Base-by-base conservation (phyloP, 345 rosid species). In the Euphorbia peplus region DNA sequence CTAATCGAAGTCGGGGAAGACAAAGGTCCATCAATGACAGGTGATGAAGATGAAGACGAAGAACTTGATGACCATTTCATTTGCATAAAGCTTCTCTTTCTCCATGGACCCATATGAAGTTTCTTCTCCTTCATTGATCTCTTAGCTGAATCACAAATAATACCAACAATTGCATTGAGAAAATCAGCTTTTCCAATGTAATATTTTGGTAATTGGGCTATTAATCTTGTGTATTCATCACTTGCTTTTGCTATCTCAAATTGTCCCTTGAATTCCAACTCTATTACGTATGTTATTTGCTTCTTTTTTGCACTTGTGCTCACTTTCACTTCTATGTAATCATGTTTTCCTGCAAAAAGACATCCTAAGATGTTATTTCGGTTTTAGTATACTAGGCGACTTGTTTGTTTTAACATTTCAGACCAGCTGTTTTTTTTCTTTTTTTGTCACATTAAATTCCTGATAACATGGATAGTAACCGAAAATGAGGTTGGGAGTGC, bases 81-180 rank as follows among this genome's bases (percentile, higher is more conserved):
- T 61, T 84, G 82, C 82, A 81, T 79, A 79, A 83, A 81, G 66
- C 84, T 70, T 44, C 73, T 72, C 75, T 76, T 83, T 32, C 87
- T 64, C 87, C 87, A 84, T 0, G 85, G 87, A 2, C 82, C 85
- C 78, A 79, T 77, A 8, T 79, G 76, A 63, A 81, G 71, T 30
- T 79, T 81, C 72, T 73, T 70, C 76, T 84, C 85, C 63, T 81
- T 72, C 87, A 84, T 79, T 1, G 85, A 84, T 42, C 39, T 76
- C 76, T 77, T 79, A 3, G 82, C 82, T 0, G 85, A 79, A 2
- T 79, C 78, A 44, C 87, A 84, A 0, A 84, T 55, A 12, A 81
- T 48, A 0, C 82, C 71, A 3, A 84, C 72, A 2, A 79, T 75
- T 65, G 79, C 68, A 14, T 66, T 71, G 0, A 84, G 76, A 74